Evolutionary conservation across 2,329 filamentous ascomycete genomes (phyloP).

Genomic region (Scedosporium dehoogii): DNA sequence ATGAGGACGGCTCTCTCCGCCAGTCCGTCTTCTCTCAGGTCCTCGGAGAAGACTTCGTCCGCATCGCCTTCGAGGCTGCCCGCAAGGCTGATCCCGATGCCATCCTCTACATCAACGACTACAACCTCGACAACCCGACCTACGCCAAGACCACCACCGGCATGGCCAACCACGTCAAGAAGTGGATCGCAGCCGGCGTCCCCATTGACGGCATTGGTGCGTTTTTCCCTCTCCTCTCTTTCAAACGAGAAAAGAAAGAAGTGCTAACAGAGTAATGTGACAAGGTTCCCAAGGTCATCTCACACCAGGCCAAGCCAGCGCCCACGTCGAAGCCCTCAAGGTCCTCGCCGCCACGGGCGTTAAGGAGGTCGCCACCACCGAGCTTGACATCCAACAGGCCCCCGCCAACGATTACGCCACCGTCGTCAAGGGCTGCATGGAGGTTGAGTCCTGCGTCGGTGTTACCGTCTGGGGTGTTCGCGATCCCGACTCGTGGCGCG

Average conservation of each 20-base stretch:
- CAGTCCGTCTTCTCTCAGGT: slow-evolving; percentile 55
- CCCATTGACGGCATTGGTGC: slow-evolving; percentile 53
- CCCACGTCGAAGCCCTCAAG: slow-evolving; percentile 38
- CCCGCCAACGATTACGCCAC: slow-evolving; percentile 47
- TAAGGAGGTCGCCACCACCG: slow-evolving; percentile 53
- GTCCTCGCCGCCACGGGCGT: slow-evolving; percentile 38
- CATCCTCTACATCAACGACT: slow-evolving; percentile 70
- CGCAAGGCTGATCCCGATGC: slow-evolving; percentile 54
- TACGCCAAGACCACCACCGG: slow-evolving; percentile 45
- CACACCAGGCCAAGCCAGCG: slow-evolving; percentile 17
- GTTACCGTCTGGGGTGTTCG: slow-evolving; percentile 53
- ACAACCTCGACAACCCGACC: slow-evolving; percentile 52
- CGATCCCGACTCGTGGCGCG: slow-evolving; percentile 37
- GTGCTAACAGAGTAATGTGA: background rate
- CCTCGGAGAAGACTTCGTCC: slow-evolving; percentile 60
- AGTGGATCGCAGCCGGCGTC: slow-evolving; percentile 51
- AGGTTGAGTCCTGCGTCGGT: slow-evolving; percentile 49
- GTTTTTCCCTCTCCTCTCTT: background rate
- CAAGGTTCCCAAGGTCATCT: slow-evolving; percentile 46
- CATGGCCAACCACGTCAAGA: slow-evolving; percentile 49
- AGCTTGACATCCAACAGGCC: slow-evolving; percentile 56
- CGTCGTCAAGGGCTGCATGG: slow-evolving; percentile 47
- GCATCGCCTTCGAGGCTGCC: slow-evolving; percentile 60
- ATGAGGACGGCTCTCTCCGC: slow-evolving; percentile 50
- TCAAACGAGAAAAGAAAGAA: background rate